Conservation (phyloP, 2,329 filamentous ascomycete genomes). For the Dothistroma pini region DNA sequence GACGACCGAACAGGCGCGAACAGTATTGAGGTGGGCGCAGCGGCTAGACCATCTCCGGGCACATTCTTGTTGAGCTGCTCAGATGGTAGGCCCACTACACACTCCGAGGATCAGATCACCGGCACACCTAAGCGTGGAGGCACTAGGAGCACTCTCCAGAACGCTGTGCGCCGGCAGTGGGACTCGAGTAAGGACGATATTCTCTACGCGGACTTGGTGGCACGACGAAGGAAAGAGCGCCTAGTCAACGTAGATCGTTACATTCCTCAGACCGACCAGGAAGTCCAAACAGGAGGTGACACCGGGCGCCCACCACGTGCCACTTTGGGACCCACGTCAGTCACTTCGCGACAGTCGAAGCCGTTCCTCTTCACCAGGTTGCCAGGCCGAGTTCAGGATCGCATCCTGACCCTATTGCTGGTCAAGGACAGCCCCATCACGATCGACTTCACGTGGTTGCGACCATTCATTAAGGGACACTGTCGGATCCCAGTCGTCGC, state of each 20-base stretch:
- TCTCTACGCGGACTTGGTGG: constrained; percentile 14
- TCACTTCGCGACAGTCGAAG: not conserved
- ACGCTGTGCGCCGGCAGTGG: constrained; percentile 17
- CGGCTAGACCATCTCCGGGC: not conserved
- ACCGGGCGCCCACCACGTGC: not conserved
- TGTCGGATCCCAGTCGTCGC: constrained; percentile 14
- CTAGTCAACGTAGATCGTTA: constrained; percentile 19
- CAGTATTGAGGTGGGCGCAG: not conserved
- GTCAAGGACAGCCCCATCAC: constrained; percentile 12
- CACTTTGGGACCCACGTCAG: not conserved
- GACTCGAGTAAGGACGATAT: constrained; percentile 13
- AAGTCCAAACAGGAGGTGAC: not conserved
- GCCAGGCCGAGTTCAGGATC: constrained; percentile 14
- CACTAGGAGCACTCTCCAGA: not conserved
- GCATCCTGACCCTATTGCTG: constrained; percentile 17
- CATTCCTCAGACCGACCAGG: constrained; percentile 7
- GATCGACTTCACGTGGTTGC: constrained; percentile 24
- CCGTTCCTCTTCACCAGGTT: constrained; percentile 16
- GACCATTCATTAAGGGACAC: constrained; percentile 20
- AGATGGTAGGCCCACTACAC: not conserved
- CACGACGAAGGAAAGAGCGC: constrained; percentile 16
- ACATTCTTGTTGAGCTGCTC: not conserved
- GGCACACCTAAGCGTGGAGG: not conserved
- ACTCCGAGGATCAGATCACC: not conserved
- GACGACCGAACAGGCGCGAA: not conserved